Percentiles rank a stretch among this genome's conserved stretches.
phyloP scores from a whole-genome alignment of 2,329 filamentous ascomycete genomes.

The Paracoccidioides lutzii region DNA sequence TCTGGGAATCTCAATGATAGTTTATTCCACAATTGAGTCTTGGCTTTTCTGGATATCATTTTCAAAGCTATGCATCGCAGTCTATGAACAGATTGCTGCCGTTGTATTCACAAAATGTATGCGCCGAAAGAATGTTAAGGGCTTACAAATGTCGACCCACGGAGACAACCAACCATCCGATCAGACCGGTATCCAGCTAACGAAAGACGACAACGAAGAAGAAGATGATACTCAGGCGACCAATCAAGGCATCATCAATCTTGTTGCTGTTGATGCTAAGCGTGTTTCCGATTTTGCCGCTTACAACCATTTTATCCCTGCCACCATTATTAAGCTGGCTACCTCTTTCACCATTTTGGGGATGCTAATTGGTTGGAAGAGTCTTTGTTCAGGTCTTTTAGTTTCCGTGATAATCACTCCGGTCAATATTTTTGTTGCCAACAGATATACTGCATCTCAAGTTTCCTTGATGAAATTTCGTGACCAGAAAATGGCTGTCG shows the following conservation, averaged over 20 bases:
- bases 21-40: constrained; percentile 46
- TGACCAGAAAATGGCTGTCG: constrained; percentile 60
- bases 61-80: constrained; percentile 49
- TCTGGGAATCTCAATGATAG: constrained; percentile 48
- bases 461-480: constrained; percentile 61
- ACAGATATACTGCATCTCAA: constrained; percentile 51
- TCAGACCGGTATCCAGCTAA: constrained; percentile 19
- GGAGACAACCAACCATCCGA: constrained; percentile 15
- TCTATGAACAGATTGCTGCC: constrained; percentile 57
- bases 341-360: constrained; percentile 55
- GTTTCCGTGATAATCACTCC: constrained; percentile 54
- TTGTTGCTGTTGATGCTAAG: constrained; percentile 63
- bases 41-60: constrained; percentile 56
- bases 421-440: constrained; percentile 54
- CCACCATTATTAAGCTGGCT: constrained; percentile 48
- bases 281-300: constrained; percentile 56
- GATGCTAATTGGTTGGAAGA: constrained; percentile 59
- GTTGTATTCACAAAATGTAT: constrained; percentile 67
- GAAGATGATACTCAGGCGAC: constrained; percentile 42
- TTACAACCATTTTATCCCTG: constrained; percentile 53
- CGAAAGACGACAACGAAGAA: constrained; percentile 21
- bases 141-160: constrained; percentile 31
- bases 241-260: constrained; percentile 60
- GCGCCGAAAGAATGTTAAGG: constrained; percentile 64
- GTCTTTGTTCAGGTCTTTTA: constrained; percentile 51